These are phyloP conservation scores for Citrus australasica DNA, from an alignment of 345 rosid species.

Conservation along the genomic window DNA sequence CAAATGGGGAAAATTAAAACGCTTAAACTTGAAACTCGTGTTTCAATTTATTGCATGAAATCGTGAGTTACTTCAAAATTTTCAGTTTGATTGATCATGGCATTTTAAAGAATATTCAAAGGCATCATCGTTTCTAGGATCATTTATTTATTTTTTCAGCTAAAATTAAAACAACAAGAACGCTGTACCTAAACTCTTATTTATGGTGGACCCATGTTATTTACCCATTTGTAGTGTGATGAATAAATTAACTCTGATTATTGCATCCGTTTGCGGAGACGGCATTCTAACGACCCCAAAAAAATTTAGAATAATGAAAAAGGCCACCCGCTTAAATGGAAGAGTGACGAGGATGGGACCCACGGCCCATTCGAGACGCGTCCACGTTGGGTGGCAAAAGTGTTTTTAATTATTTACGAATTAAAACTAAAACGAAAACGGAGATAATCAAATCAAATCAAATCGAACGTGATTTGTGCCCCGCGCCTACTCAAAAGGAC, in stretches of 20 bases:
- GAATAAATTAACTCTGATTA: not conserved
- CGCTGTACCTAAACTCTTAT: not conserved
- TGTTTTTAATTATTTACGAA: not conserved
- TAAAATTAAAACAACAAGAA: not conserved
- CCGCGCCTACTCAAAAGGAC: slow-evolving; percentile 10
- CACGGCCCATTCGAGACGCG: slow-evolving; percentile 16
- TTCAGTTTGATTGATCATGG: not conserved
- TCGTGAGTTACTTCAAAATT: not conserved
- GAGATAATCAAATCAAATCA: no score
- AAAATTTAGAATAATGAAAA: no score
- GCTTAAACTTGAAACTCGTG: not conserved
- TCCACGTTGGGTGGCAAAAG: not conserved
- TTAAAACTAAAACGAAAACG: not conserved
- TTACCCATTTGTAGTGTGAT: not conserved
- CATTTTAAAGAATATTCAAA: not conserved
- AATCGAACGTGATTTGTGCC: not conserved
- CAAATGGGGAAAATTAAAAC: not conserved
- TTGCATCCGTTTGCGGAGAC: not conserved
- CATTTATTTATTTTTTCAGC: not conserved
- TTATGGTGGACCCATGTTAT: not conserved
- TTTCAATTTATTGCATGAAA: not conserved
- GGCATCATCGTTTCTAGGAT: not conserved
- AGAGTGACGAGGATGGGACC: not conserved
- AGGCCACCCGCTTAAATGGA: not conserved
- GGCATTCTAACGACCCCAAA: not conserved